Base-by-base conservation (phyloP, 768 basidiomycete genomes). In the Lactifluus hygrophoroides region DNA sequence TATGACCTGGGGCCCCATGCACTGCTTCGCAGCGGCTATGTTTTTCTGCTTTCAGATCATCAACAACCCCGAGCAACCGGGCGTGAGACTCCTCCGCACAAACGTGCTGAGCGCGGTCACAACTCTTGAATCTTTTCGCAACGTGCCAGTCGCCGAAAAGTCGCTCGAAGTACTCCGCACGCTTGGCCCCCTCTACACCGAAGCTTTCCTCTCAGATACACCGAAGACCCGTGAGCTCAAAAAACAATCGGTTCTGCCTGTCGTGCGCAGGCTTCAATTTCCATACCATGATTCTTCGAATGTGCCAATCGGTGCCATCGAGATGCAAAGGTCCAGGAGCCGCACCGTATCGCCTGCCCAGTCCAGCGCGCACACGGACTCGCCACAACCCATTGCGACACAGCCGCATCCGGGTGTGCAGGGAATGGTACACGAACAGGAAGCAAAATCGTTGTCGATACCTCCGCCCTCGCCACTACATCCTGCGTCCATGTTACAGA, bases 21-120 rank as follows among this genome's bases (percentile, higher is more conserved):
- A 89, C 66, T 80, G 81, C 61, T 89, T 89, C 73, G 83, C 83
- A 42, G 85, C 87, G 23, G 85, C 85, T 44, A 88, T 89, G 84
- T 89, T 88, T 71, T 88, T 88, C 76, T 85, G 85, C 16, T 88
- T 88, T 72, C 87, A 88, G 65, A 77, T 88, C 43, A 85, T 89
- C 64, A 77, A 82, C 37, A 83, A 86, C 65, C 83, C 87, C 49
- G 85, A 85, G 54, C 86, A 87, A 60, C 83, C 85, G 40, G 84
- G 85, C 37, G 86, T 83, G 37, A 78, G 79, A 13, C 73, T 86
- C 25, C 84, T 87, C 72, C 83, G 86, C 25, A 76, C 76, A 19
- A 85, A 82, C 63, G 84, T 89, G 64, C 78, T 78, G 64, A 84
- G 85, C 68, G 84, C 84, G 6, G 76, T 84, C 59, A 64, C 72